Evolutionary conservation across 208 protist genomes (phyloP).

Genomic region (Leishmania arabica): DNA sequence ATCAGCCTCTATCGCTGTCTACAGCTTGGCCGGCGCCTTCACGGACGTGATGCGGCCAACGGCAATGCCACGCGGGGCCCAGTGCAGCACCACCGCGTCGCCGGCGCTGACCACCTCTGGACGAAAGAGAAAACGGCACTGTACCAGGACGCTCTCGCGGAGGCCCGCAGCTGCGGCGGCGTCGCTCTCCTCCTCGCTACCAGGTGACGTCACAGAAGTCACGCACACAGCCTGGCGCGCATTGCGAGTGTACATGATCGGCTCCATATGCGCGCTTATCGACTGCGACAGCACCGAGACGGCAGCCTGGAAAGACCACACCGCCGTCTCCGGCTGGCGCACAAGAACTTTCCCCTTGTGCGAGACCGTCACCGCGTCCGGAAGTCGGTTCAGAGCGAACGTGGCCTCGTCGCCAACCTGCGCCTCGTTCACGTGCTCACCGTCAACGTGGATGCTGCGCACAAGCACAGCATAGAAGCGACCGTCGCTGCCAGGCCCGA

Average conservation of each 20-base stretch:
- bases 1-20: not conserved
- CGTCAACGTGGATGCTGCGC: slow-evolving; percentile 93
- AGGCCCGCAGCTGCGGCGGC: not conserved
- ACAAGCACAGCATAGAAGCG: slow-evolving; percentile 84
- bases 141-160: slow-evolving; percentile 11
- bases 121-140: slow-evolving; percentile 72
- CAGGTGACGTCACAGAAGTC: slow-evolving; percentile 2
- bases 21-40: not conserved
- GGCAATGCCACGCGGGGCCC: slow-evolving; percentile 72
- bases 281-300: slow-evolving; percentile 65
- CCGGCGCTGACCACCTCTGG: slow-evolving; percentile 69
- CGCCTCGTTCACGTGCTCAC: slow-evolving; percentile 90
- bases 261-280: slow-evolving; percentile 60
- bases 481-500: slow-evolving; percentile 93
- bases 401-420: slow-evolving; percentile 84
- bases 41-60: slow-evolving; percentile 46
- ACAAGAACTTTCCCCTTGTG: slow-evolving; percentile 77
- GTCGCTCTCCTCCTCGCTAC: not conserved
- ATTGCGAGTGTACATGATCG: slow-evolving; percentile 81
- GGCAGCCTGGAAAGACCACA: slow-evolving; percentile 32
- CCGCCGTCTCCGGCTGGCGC: slow-evolving; percentile 28
- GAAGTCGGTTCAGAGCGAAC: slow-evolving; percentile 91
- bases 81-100: slow-evolving; percentile 70
- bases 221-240: slow-evolving; percentile 72
- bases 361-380: slow-evolving; percentile 47